A percentile compares a stretch with the other conserved stretches of the same genome.
These are phyloP conservation scores for Nakaseomyces delphensis DNA, from an alignment of 1,139 yeast genomes.

Conservation along the genomic window DNA sequence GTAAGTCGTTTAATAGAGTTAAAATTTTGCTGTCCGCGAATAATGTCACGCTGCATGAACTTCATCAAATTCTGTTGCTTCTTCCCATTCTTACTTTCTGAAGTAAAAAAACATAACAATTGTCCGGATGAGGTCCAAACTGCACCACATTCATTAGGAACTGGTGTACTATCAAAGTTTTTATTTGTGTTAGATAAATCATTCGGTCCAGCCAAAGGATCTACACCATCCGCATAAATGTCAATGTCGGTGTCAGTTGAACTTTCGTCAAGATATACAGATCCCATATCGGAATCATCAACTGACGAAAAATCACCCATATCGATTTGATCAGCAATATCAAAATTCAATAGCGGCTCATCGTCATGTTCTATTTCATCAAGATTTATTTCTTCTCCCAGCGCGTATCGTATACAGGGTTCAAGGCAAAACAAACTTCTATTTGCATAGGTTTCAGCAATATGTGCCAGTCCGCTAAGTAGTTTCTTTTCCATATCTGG, in stretches of 20 bases:
- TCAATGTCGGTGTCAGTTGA: slow-evolving; percentile 24
- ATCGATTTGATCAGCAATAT: slow-evolving; percentile 25
- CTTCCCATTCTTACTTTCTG: slow-evolving; percentile 36
- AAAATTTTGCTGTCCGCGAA: not conserved
- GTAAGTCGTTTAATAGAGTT: slow-evolving; percentile 5
- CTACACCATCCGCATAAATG: slow-evolving; percentile 22
- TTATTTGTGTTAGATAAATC: slow-evolving; percentile 15
- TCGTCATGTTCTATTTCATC: slow-evolving; percentile 29
- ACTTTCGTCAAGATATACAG: slow-evolving; percentile 22
- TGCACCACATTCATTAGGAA: slow-evolving; percentile 92
- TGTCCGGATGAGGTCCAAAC: slow-evolving; percentile 75
- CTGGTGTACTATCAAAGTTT: slow-evolving; percentile 72
- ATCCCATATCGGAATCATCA: slow-evolving; percentile 25
- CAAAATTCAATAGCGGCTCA: slow-evolving; percentile 25
- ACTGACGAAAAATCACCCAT: slow-evolving; percentile 28
- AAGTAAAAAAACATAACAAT: slow-evolving; percentile 74
- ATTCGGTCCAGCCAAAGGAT: slow-evolving; percentile 14
- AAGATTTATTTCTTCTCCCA: slow-evolving; percentile 71
- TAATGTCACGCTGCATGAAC: slow-evolving; percentile 38
- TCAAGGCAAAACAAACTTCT: slow-evolving; percentile 66
- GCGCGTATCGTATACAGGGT: slow-evolving; percentile 61
- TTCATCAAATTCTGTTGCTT: slow-evolving; percentile 34
- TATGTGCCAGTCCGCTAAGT: slow-evolving; percentile 42
- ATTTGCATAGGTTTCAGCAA: slow-evolving; percentile 50
- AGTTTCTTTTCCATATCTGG: slow-evolving; percentile 42